Evolutionary conservation across 2,329 filamentous ascomycete species (phyloP), one percentile per base, ranked within the genome.

Genomic region (Pseudogymnoascus destructans): DNA sequence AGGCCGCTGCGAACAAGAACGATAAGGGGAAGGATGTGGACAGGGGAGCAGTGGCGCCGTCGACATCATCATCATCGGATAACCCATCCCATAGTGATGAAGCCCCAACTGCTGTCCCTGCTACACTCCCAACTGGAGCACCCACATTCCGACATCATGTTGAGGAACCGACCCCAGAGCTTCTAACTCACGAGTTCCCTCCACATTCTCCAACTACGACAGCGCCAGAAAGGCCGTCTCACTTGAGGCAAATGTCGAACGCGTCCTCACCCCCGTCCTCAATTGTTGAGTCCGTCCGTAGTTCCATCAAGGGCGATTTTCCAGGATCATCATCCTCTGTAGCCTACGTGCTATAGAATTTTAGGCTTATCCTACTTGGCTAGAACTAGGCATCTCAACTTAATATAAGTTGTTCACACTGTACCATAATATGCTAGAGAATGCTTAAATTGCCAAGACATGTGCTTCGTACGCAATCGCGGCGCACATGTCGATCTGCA

Each of bases 251-350:
- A 64, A 84, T 93, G 71, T 95, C 89, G 62, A 95, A 86, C 64
- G 86, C 89, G 1, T 95, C 91, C 0, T 95, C 90, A 0, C 80
- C 87, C 0, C 83, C 84, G 7, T 95, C 90, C 0, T 95, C 89
- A 0, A 75, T 85, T 10, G 76, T 82, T 0, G 89, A 92, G 56
- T 87, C 85, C 30, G 74, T 77, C 1, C 74, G 76, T 1, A 79
- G 75, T 27, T 84, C 66, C 49, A 58, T 63, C 58, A 67, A 64
- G 13, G 64, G 68, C 57, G 65, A 66, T 36, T 68, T 67, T 23
- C 65, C 69, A 32, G 72, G 72, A 6, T 73, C 72, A n/a, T 66
- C 68, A 5, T 75, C 73, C n/a, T 74, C 72, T 1, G 67, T 73
- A 52, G 46, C 46, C 23, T 52, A 52, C 46, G 46, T 52, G 46